Evolutionary conservation across 257 asterid genomes (phyloP), one percentile per base, ranked within the genome.

Genomic region (Scutellaria galericulata): DNA sequence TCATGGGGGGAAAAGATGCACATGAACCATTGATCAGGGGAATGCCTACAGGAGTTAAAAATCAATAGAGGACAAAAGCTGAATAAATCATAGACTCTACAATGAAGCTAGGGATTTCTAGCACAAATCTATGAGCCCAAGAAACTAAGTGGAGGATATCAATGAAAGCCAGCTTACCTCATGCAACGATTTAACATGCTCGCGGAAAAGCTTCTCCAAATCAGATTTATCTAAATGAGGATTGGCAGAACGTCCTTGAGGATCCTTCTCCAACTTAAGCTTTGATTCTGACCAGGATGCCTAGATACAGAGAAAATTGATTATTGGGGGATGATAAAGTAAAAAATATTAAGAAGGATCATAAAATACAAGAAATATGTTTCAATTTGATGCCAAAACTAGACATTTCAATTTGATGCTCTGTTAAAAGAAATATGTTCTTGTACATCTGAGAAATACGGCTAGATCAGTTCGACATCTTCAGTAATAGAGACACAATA

Each of bases 261-360:
- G 96, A 80, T 94, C 99, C 89, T 88, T 91, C 79, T 91, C 99
- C 89, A 94, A 72, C 87, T 92, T 94, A 35, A 92, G 73, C 86
- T 87, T 94, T 59, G 95, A 86, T 73, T 91, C 97, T 54, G 97
- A 88, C 97, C 97, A 94, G 77, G 97, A 86, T 41, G 99, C 97
- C 99, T 94, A 64, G 35, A 64, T 73, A 55, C 65, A 81, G 22
- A 69, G 46, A 56, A 62, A 59, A 56, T 42, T 61, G 5, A 7
- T n/a, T 58, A 48, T 39, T 22, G 41, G 55, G n/a, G 47, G 18
- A 45, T 3, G n/a, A 44, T 69, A 22, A 69, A 62, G 71, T 45
- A 10, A 72, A 64, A 44, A 61, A 6, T 7, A 20, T 40, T 14
- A 57, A 55, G 41, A 45, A 57, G 72, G 63, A 64, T 70, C 54